phyloP scores from a whole-genome alignment of 805 yeast species.

The Maudiozyma serrabonitensis region DNA sequence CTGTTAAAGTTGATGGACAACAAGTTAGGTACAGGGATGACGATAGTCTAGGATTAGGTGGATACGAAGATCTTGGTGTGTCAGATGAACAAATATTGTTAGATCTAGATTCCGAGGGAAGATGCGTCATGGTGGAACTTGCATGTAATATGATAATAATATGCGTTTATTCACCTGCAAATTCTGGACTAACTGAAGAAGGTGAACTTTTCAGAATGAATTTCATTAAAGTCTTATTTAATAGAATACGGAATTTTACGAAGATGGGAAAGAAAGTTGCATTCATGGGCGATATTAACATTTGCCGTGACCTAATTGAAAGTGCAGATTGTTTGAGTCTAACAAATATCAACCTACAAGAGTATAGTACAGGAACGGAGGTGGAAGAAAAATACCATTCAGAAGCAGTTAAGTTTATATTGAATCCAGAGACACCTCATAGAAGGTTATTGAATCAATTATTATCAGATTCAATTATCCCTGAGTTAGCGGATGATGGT shows the following conservation, averaged over 20 bases:
- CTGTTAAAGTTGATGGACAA: constrained; percentile 11
- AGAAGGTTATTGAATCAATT: constrained; percentile 40
- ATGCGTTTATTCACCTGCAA: constrained; percentile 84
- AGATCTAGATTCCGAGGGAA: constrained; percentile 71
- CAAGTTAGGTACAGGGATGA: constrained; percentile 17
- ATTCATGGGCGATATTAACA: constrained; percentile 83
- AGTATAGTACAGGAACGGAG: constrained; percentile 31
- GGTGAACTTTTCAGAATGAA: constrained; percentile 50
- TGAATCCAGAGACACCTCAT: constrained; percentile 32
- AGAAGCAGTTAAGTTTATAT: constrained; percentile 30
- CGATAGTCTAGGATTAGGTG: constrained; percentile 46
- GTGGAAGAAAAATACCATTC: constrained; percentile 22
- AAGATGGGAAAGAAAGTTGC: constrained; percentile 56
- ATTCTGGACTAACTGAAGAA: constrained; percentile 59
- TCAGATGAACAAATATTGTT: constrained; percentile 29
- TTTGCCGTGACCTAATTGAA: constrained; percentile 71
- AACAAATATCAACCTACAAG: constrained; percentile 20
- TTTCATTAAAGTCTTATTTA: constrained; percentile 51
- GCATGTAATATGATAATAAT: constrained; percentile 52
- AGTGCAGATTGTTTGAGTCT: constrained; percentile 54
- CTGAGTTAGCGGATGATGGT: constrained; percentile 31
- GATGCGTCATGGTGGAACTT: constrained; percentile 69
- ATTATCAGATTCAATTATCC: constrained; percentile 28
- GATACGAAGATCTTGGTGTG: constrained; percentile 39
- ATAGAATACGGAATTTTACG: constrained; percentile 50